Percentiles rank a stretch among this genome's conserved stretches.
These are phyloP conservation scores for Globisporangium barbulae DNA, from an alignment of 352 stramenopile species.

Conservation along the genomic window DNA sequence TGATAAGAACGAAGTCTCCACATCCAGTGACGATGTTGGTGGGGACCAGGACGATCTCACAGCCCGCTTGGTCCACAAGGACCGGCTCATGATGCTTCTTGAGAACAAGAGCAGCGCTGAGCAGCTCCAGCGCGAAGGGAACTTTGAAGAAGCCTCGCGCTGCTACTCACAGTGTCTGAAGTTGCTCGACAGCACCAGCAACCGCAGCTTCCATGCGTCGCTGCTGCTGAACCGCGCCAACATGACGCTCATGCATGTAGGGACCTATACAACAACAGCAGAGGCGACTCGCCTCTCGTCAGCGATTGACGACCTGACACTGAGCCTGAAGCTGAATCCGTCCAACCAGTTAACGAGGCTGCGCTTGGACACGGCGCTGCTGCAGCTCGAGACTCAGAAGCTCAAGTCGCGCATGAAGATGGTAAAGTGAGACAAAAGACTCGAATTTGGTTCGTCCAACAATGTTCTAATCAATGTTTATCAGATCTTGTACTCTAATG, in stretches of 20 bases:
- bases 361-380: slow-evolving; percentile 14
- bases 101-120: slow-evolving; percentile 22
- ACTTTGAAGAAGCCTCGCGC: slow-evolving; percentile 17
- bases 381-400: slow-evolving; percentile 19
- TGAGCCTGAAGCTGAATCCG: slow-evolving; percentile 11
- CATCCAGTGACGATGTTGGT: neutral
- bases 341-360: slow-evolving; percentile 8
- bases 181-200: slow-evolving; percentile 10
- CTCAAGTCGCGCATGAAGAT: slow-evolving; percentile 1
- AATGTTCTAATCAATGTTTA: neutral
- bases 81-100: slow-evolving; percentile 16
- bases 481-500: neutral
- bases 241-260: slow-evolving; percentile 11
- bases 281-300: neutral
- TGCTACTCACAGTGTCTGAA: slow-evolving; percentile 25
- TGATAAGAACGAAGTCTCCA: neutral
- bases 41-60: neutral
- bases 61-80: slow-evolving; percentile 13
- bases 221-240: slow-evolving; percentile 26
- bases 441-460: neutral
- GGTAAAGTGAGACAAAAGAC: neutral
- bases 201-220: slow-evolving; percentile 16
- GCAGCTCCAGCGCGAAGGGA: slow-evolving; percentile 11
- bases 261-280: neutral
- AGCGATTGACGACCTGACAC: slow-evolving; percentile 10